Conservation (phyloP, 73 alveolate species). For the Durusdinium trenchii region DNA sequence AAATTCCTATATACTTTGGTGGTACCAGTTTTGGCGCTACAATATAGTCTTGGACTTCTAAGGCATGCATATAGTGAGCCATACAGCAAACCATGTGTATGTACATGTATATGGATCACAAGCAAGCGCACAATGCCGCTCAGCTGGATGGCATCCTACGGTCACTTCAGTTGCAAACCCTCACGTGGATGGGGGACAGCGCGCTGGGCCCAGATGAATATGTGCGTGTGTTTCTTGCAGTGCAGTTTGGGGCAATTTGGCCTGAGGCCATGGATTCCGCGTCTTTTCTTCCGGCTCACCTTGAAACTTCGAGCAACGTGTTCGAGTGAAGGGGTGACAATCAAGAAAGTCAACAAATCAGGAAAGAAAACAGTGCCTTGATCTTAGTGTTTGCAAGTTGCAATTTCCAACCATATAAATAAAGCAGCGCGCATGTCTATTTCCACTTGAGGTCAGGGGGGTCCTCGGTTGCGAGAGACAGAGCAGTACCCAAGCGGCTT, state of each 20-base stretch:
- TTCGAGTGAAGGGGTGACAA: background rate
- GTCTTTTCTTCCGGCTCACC: background rate
- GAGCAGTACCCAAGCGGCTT: constrained; percentile 5
- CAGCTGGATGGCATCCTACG: background rate
- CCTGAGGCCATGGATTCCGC: background rate
- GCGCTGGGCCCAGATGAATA: background rate
- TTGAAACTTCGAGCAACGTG: background rate
- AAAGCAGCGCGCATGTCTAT: background rate
- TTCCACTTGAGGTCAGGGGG: background rate
- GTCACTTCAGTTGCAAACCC: background rate
- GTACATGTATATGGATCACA: too few species aligned
- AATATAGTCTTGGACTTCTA: too few species aligned
- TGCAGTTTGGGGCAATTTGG: background rate
- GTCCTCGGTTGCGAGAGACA: background rate
- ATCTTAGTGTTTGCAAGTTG: background rate
- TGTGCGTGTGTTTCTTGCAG: background rate
- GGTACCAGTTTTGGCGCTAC: background rate
- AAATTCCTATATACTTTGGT: background rate
- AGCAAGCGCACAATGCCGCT: too few species aligned
- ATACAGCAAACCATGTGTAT: too few species aligned
- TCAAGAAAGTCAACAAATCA: background rate
- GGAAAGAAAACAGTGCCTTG: background rate
- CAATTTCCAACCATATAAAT: background rate
- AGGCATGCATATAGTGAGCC: too few species aligned
- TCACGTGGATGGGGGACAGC: constrained; percentile 47